Evolutionary conservation across 2,329 filamentous ascomycete genomes (phyloP), one percentile per base, ranked within the genome.

Genomic region (Byssothecium circinans): DNA sequence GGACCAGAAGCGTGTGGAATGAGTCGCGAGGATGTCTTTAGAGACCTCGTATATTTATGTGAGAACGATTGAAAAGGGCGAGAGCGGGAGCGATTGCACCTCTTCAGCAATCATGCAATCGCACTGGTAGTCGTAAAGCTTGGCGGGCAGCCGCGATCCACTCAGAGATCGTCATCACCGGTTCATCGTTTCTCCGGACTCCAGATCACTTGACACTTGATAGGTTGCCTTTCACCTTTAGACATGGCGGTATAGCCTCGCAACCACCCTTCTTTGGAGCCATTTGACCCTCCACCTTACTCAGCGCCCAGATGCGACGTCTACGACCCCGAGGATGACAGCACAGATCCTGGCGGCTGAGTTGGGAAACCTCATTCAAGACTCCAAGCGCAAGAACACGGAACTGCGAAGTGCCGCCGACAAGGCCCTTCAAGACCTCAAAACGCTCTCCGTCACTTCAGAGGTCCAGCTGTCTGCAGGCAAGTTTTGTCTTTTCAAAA

Each of bases 361-460:
- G 81, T 83, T 96, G 70, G 83, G 87, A 65, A 95, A 89, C 75
- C 83, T 96, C 70, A 87, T 96, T 63, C 89, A 95, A 73, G 94
- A 99, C 77, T 94, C 91, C 69, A 97, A 95, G 75, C 84, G 92
- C 64, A 97, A 95, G 74, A 87, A 96, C 72, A 84, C 87, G 60
- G 94, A 97, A 64, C 79, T 99, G 43, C 85, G 88, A 76, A 88
- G 88, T 80, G 90, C 94, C 41, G 91, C 94, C 22, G 94, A 99
- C 68, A 95, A 91, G 73, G 95, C 94, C 12, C 78, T 97, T 18
- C 88, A 91, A 57, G 94, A 97, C 60, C 80, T 99, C 52, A 96
- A 88, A 72, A 78, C 80, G 42, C 77, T 95, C 17, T 81, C 86
- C 43, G 80, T 83, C 42, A 85, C 85, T 33, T 89, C 87, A 30